phyloP scores from a whole-genome alignment of 345 rosid genomes.

The Nephelium lappaceum region DNA sequence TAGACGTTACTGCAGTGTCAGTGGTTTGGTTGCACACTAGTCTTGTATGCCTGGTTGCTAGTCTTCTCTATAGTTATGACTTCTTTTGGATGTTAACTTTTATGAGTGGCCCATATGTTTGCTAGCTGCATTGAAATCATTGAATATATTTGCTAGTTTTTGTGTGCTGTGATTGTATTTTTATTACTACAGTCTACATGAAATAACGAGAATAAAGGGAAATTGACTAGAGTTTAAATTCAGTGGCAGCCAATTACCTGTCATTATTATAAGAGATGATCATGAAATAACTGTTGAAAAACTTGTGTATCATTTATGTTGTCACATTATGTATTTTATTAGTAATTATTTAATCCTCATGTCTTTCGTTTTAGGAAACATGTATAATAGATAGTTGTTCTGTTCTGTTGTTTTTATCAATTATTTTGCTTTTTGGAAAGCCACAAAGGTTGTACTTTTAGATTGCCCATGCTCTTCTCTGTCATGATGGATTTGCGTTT shows the following conservation, averaged over 20 bases:
- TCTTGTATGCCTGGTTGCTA: neutral
- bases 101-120: neutral
- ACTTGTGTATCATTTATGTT: neutral
- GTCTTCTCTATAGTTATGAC: neutral
- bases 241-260: neutral
- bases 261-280: neutral
- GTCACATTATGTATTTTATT: neutral
- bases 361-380: neutral
- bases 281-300: neutral
- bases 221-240: neutral
- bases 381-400: neutral
- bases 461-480: neutral
- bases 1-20: neutral
- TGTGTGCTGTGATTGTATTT: conserved; percentile 6
- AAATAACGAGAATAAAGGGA: neutral
- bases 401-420: neutral
- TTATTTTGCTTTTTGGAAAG: neutral
- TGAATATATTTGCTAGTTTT: neutral
- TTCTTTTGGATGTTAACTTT: neutral
- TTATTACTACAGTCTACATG: neutral
- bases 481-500: neutral
- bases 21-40: neutral
- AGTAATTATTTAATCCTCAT: neutral
- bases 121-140: neutral
- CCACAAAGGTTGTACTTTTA: neutral